Evolutionary conservation across 768 basidiomycete species (phyloP).

Genomic region (Daedalea quercina): DNA sequence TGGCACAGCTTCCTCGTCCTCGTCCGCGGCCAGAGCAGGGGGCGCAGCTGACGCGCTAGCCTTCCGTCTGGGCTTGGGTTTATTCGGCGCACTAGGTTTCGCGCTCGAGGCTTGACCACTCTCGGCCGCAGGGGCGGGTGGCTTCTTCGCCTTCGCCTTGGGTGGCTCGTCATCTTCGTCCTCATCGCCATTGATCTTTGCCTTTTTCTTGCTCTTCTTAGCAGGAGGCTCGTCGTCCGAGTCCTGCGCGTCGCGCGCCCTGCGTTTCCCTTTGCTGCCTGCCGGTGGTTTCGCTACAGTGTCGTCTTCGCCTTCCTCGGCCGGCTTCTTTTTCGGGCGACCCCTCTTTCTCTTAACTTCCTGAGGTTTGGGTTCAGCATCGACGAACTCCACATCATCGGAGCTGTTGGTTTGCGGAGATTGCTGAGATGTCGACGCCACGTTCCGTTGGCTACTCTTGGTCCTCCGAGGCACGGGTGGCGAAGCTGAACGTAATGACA

Average conservation of each 20-base stretch:
- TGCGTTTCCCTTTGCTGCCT: constrained; percentile 1
- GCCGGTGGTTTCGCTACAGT: neutral
- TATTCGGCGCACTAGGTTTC: neutral
- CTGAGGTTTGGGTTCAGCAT: neutral
- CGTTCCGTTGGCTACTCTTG: too few relatives aligned
- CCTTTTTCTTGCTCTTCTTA: constrained; percentile 12
- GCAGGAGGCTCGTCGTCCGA: neutral
- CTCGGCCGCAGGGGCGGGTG: neutral
- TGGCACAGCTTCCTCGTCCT: constrained; percentile 7
- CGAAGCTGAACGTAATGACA: too few relatives aligned
- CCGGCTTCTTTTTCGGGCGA: neutral
- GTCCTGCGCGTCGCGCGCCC: neutral
- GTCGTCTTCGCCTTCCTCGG: neutral
- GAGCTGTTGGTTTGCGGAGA: neutral
- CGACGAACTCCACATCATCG: neutral
- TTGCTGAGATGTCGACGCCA: neutral
- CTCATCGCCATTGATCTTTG: constrained; percentile 15
- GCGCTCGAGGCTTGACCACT: neutral
- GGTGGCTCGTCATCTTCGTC: constrained; percentile 11
- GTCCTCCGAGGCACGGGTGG: too few relatives aligned
- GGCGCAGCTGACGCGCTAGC: neutral
- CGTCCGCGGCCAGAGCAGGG: neutral
- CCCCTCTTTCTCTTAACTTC: neutral
- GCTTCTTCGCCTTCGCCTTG: constrained; percentile 3
- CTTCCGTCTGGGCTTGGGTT: neutral